Conservation (phyloP, 169 alveolate genomes). For the Plasmodium gallinaceum region DNA sequence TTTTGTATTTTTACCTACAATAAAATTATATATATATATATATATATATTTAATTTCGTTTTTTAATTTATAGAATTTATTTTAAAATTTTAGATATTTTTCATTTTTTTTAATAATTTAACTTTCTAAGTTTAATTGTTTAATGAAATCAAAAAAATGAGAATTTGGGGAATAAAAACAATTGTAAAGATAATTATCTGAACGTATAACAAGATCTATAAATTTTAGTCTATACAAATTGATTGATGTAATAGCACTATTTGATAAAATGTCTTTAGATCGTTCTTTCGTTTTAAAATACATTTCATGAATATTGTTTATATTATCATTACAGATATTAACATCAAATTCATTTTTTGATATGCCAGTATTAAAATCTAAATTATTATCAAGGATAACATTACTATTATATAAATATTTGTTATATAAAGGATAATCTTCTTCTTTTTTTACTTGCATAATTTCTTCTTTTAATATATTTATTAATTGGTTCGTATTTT, state of each 20-base stretch:
- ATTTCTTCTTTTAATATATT: conserved; percentile 41
- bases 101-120: background rate
- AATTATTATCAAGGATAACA: conserved; percentile 34
- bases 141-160: conserved; percentile 46
- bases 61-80: background rate
- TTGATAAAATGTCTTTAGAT: background rate
- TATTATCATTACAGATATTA: conserved; percentile 47
- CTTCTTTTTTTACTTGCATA: background rate
- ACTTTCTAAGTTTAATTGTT: conserved; percentile 34
- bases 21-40: background rate
- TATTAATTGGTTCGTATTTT: conserved; percentile 49
- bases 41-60: background rate
- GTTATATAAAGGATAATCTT: conserved; percentile 43
- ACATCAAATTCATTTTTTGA: background rate
- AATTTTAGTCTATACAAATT: conserved; percentile 56
- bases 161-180: conserved; percentile 31
- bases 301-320: conserved; percentile 40
- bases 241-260: conserved; percentile 12
- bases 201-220: conserved; percentile 35
- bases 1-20: conserved; percentile 14
- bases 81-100: background rate
- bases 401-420: conserved; percentile 56
- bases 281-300: conserved; percentile 27
- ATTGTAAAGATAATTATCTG: conserved; percentile 59
- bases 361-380: background rate